Evolutionary conservation across 108 stramenopile genomes (phyloP), one percentile per base, ranked within the genome.

Genomic region (Cyclotella distinguenda): DNA sequence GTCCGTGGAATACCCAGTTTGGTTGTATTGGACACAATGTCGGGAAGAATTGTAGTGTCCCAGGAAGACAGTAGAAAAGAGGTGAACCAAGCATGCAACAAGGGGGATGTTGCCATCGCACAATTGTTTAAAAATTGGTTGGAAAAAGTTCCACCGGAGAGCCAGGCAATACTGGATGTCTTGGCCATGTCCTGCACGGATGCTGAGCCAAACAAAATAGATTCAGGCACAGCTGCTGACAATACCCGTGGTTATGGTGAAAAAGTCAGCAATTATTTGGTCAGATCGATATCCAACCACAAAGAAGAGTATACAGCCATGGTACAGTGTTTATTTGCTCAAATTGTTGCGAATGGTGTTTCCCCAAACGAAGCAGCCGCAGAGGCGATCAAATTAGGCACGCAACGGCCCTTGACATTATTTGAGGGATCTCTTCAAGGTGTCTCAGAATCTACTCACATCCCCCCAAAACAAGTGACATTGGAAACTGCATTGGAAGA

Each of bases 1-100:
- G 86, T 93, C 0, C 71, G 68, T 36, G 91, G 91, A 9, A 90
- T 93, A 33, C 91, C 91, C 4, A 75, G 84, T 34, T 38, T 93
- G 15, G 86, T 90, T 12, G 67, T 93, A 6, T 54, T 93, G 33
- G 91, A 90, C 64, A 65, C 89, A 12, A 40, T 93, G 16, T 83
- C 87, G 4, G 91, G 91, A n/a, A 39, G 72, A 51, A 76, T 93
- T 28, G 85, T 93, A 22, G 77, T 80, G 28, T 53, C 81, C 18
- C 61, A 68, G 0, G 62, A 60, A 38, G 71, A 75, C 15, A 82
- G 82, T 49, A 78, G 91, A 16, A 66, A 64, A 55, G 88, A 86
- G 32, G 76, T 93, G 3, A 67, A 60, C 15, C 62, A 66, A 34
- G 87, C 86, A n/a, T 89, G 88, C 34, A 79, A 69, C 11, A 57